phyloP scores from a whole-genome alignment of 352 stramenopile genomes.

The Phytophthora sp. region DNA sequence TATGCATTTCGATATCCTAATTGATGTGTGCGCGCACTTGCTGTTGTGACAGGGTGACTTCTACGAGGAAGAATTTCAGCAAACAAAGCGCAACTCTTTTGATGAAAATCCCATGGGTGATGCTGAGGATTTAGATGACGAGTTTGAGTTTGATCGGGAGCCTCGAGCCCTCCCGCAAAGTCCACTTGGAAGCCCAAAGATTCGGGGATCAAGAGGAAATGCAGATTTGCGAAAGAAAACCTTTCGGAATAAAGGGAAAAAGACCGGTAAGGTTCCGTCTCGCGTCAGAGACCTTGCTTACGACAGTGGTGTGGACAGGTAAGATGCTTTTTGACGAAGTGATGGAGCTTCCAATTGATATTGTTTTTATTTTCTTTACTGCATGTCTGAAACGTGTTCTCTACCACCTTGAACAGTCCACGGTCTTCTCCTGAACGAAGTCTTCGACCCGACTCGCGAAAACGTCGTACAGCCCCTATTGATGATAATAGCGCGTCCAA shows the following conservation, averaged over 20 bases:
- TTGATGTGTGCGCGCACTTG: neutral
- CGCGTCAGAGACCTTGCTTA: constrained; percentile 68
- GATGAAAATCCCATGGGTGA: constrained; percentile 80
- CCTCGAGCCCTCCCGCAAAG: constrained; percentile 51
- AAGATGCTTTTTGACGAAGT: too few species aligned
- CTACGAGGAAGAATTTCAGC: constrained; percentile 78
- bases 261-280: constrained; percentile 52
- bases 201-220: constrained; percentile 37
- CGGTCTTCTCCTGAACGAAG: constrained; percentile 82
- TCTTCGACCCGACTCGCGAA: constrained; percentile 50
- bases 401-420: constrained; percentile 66
- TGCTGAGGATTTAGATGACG: constrained; percentile 82
- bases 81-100: constrained; percentile 74
- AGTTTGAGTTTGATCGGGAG: constrained; percentile 90
- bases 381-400: too few species aligned
- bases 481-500: constrained; percentile 82
- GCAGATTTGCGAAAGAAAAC: constrained; percentile 56
- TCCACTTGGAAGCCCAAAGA: constrained; percentile 64
- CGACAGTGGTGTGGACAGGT: constrained; percentile 86
- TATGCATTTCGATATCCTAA: constrained; percentile 1
- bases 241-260: constrained; percentile 59
- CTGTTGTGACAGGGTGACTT: constrained; percentile 57
- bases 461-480: constrained; percentile 45
- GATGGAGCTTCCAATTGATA: neutral
- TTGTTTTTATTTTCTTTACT: constrained; percentile 5